Base-by-base conservation (phyloP, 768 basidiomycete species). In the Kockovaella imperatae region DNA sequence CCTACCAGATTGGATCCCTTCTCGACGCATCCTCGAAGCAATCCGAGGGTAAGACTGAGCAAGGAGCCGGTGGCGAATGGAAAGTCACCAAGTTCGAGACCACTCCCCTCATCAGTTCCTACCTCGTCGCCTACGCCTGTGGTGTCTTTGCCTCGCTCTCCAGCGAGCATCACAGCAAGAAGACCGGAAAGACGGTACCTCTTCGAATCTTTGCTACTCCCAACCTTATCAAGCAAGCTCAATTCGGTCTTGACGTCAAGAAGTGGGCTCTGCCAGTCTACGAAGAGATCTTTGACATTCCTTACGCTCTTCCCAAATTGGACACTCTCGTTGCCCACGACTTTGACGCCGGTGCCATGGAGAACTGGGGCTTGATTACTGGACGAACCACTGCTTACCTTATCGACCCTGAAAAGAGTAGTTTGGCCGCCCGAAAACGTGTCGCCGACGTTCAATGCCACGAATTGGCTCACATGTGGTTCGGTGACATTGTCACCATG, bases 401-500 rank as follows among this genome's bases (percentile, higher is more conserved):
- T 35, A 77, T 86, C 52, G 85, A 95, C 67, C 80, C 81, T n/a
- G 75, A 83, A 65, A 81, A 78, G 46, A 78, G 79, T 21, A 83
- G 86, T 59, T 71, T 88, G 40, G 73, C 73, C 8, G 83, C 81
- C 32, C 86, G 83, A 76, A 86, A 89, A 69, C 74, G 78, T n/a
- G 80, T 93, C 47, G 84, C 85, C 2, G 71, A 75, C 11, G 79
- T 79, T 1, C 86, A 88, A 71, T 81, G 80, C 59, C 93, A 96
- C 62, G 91, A 91, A 73, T 49, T 63, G 2, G 58, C 59, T 11
- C 57, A 62, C 43, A 58, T 56, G 34, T 76, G 86, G 87, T 93
- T 91, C 59, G 90, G 89, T 21, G 83, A 93, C 66, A 84, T 95
- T 59, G 84, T 86, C 5, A 93, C 88, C 0, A 90, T 91, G 88